phyloP scores from a whole-genome alignment of 148 eudicot genomes.

The Heliosperma pusillum region DNA sequence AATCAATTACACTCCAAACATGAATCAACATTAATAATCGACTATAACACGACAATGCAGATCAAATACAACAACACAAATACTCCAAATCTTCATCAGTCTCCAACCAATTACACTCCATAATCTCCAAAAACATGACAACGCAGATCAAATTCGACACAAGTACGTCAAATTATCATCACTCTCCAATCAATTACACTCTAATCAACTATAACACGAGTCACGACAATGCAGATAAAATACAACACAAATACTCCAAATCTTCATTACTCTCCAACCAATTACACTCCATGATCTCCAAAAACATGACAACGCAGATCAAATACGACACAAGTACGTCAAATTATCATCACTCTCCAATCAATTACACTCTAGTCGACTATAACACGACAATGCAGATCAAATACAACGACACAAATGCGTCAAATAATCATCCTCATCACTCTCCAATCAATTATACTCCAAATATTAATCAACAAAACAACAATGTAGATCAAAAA shows the following conservation, averaged over 20 bases:
- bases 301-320: background rate
- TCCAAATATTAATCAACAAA: background rate
- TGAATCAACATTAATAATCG: background rate
- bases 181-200: background rate
- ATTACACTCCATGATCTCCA: background rate
- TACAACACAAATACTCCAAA: background rate
- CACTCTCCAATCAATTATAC: background rate
- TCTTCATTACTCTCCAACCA: background rate
- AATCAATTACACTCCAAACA: background rate
- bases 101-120: background rate
- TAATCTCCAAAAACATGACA: background rate
- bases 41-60: background rate
- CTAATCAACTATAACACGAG: background rate
- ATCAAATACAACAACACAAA: background rate
- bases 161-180: background rate
- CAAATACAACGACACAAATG: background rate
- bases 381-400: background rate
- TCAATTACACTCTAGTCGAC: background rate
- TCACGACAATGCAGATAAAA: background rate
- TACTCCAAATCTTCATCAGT: background rate
- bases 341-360: background rate
- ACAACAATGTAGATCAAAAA: conserved; percentile 5
- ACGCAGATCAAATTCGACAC: background rate
- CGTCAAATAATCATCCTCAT: background rate
- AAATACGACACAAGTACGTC: background rate